Conservation (phyloP, 2,329 filamentous ascomycete species). For the Pseudogymnoascus sp. region DNA sequence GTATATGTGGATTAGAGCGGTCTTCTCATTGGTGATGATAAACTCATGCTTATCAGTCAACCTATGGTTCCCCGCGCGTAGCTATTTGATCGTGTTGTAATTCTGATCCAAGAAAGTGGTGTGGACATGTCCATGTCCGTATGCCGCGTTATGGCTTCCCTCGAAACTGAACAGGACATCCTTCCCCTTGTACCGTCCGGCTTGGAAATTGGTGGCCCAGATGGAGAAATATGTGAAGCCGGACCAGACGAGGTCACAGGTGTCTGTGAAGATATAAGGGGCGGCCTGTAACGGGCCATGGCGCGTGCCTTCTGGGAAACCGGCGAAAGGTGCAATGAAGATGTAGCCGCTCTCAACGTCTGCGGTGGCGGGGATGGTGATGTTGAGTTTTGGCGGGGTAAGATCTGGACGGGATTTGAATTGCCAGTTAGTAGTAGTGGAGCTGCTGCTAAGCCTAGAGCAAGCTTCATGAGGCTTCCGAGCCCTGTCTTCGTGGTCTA, state of each 20-base stretch:
- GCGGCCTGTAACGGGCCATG: conserved; percentile 42
- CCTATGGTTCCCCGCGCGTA: conserved; percentile 43
- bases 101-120: conserved; percentile 43
- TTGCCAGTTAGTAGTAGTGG: conserved; percentile 34
- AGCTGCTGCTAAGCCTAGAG: background rate
- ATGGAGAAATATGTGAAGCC: conserved; percentile 43
- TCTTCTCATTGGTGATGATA: conserved; percentile 42
- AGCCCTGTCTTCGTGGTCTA: conserved; percentile 12
- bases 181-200: conserved; percentile 39
- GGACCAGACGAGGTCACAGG: conserved; percentile 49
- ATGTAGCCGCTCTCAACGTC: conserved; percentile 36
- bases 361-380: conserved; percentile 34
- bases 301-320: conserved; percentile 30
- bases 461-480: background rate
- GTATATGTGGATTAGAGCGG: conserved; percentile 45
- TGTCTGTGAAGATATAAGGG: conserved; percentile 46
- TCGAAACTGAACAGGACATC: conserved; percentile 47
- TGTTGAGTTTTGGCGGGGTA: conserved; percentile 36
- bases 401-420: conserved; percentile 40
- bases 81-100: conserved; percentile 45
- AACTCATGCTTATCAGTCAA: conserved; percentile 49
- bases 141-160: conserved; percentile 41
- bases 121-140: conserved; percentile 47
- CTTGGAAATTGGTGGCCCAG: conserved; percentile 44
- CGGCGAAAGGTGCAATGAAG: conserved; percentile 34